These are phyloP conservation scores for Teunomyces pallodes DNA, from an alignment of 805 yeast genomes.

Conservation along the genomic window DNA sequence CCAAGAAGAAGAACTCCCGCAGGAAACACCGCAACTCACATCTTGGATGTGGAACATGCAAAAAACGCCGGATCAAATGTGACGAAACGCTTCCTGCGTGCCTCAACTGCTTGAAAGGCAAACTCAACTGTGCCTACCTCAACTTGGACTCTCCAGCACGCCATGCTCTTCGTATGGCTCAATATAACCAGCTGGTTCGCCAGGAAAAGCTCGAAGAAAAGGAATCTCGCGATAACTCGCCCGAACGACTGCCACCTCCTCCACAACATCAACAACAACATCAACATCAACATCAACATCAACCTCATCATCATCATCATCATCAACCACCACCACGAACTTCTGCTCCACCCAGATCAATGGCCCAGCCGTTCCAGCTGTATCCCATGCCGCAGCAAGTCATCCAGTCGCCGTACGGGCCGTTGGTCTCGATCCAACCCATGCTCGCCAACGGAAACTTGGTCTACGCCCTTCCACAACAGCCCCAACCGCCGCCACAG, in stretches of 20 bases:
- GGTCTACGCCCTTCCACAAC: slow-evolving; percentile 9
- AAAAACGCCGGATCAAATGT: slow-evolving; percentile 60
- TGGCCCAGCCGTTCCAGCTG: background rate
- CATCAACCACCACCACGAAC: background rate
- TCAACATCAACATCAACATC: background rate
- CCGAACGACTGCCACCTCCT: slow-evolving; percentile 2
- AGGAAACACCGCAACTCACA: slow-evolving; percentile 68
- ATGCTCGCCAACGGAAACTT: slow-evolving; percentile 12
- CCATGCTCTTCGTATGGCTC: slow-evolving; percentile 50
- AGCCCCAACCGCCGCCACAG: background rate
- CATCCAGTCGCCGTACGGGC: slow-evolving; percentile 7
- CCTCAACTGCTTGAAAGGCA: slow-evolving; percentile 50
- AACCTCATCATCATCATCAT: background rate
- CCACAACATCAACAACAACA: background rate
- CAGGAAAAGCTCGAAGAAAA: slow-evolving; percentile 18
- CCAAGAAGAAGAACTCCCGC: slow-evolving; percentile 44
- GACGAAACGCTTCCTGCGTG: slow-evolving; percentile 64
- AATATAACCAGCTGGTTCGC: slow-evolving; percentile 37
- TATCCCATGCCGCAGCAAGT: slow-evolving; percentile 2
- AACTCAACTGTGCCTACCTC: slow-evolving; percentile 48
- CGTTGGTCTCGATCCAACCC: slow-evolving; percentile 11
- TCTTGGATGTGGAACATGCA: slow-evolving; percentile 71
- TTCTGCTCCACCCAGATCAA: background rate
- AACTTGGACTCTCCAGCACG: slow-evolving; percentile 48
- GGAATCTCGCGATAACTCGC: slow-evolving; percentile 6